phyloP scores from a whole-genome alignment of 2,329 filamentous ascomycete species.

The Beauveria brongniartii region DNA sequence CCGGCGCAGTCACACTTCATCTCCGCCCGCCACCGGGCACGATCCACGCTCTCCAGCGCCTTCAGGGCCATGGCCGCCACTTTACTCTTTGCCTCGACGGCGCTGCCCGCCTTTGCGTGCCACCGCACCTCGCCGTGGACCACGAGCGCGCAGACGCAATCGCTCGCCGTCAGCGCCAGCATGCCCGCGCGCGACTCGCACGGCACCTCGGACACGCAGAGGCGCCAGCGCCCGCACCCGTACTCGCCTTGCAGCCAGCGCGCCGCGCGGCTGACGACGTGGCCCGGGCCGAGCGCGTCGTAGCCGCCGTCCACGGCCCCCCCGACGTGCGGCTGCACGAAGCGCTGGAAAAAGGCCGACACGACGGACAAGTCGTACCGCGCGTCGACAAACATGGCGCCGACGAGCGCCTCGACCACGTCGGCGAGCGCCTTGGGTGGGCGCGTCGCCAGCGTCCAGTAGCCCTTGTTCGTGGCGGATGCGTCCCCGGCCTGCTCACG shows the following conservation, averaged over 20 bases:
- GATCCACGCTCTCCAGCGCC: constrained; percentile 33
- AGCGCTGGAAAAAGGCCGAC: constrained; percentile 64
- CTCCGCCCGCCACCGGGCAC: constrained; percentile 49
- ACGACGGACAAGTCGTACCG: constrained; percentile 69
- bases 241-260: constrained; percentile 56
- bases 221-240: constrained; percentile 52
- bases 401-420: constrained; percentile 80
- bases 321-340: constrained; percentile 70
- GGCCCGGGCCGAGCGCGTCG: constrained; percentile 77
- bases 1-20: constrained; percentile 57
- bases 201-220: constrained; percentile 40
- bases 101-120: constrained; percentile 52
- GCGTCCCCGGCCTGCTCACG: constrained; percentile 29
- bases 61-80: constrained; percentile 53
- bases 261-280: constrained; percentile 69
- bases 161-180: constrained; percentile 32
- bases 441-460: constrained; percentile 56
- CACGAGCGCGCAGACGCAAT: constrained; percentile 63
- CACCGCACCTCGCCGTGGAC: constrained; percentile 66
- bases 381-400: constrained; percentile 86
- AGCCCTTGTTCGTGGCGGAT: constrained; percentile 38
- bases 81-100: constrained; percentile 63
- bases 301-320: constrained; percentile 64
- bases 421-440: constrained; percentile 75
- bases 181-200: constrained; percentile 33